Evolutionary conservation across 169 alveolate genomes (phyloP).

Genomic region (Cryptosporidium meleagridis): DNA sequence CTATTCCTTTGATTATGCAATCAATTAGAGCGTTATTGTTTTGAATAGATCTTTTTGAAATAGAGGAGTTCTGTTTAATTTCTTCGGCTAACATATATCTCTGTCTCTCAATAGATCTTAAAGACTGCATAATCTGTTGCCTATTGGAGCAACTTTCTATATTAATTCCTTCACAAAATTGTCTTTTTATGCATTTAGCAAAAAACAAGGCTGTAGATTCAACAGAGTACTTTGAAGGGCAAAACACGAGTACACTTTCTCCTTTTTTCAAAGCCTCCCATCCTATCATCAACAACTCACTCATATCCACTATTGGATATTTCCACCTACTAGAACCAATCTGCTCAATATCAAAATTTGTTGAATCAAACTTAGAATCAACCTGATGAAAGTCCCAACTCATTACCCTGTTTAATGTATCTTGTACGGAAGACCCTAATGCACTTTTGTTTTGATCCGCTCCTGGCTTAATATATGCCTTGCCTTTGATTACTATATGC

Average conservation of each 20-base stretch:
- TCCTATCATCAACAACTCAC: constrained; percentile 65
- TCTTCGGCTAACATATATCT: constrained; percentile 8
- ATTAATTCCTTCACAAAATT: constrained; percentile 53
- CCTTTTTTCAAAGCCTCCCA: constrained; percentile 79
- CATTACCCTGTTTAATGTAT: neutral
- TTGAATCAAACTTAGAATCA: neutral
- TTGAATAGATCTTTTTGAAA: neutral
- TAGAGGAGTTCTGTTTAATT: constrained; percentile 7
- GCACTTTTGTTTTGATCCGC: neutral
- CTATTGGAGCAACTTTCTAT: neutral
- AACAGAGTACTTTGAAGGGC: constrained; percentile 79
- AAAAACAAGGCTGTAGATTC: constrained; percentile 63
- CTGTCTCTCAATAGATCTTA: constrained; percentile 10
- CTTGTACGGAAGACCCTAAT: neutral
- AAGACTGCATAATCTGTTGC: neutral
- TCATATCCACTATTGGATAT: constrained; percentile 65
- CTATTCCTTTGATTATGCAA: constrained; percentile 80
- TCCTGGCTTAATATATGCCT: constrained; percentile 68
- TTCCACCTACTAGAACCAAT: constrained; percentile 22
- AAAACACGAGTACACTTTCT: constrained; percentile 77
- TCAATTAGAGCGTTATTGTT: constrained; percentile 42
- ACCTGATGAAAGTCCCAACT: constrained; percentile 9
- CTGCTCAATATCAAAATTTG: constrained; percentile 6
- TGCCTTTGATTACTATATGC: constrained; percentile 62
- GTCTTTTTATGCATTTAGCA: constrained; percentile 25